These are phyloP conservation scores for Carpinus fangiana DNA, from an alignment of 306 rosid genomes.

Conservation along the genomic window DNA sequence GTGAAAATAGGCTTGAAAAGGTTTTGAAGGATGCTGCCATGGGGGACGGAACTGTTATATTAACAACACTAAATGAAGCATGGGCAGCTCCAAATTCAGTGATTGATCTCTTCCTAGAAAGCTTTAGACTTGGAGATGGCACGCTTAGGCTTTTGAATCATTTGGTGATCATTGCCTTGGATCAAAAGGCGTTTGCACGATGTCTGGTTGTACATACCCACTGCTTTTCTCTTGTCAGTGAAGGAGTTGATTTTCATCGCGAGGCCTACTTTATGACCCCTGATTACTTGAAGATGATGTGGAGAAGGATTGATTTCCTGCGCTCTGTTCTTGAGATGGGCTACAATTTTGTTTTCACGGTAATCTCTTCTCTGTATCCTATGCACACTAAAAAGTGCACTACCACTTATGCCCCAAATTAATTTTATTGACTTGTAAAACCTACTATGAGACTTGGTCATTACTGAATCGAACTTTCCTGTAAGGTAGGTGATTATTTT, in stretches of 20 bases:
- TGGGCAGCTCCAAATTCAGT: slow-evolving; percentile 91
- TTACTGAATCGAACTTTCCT: neutral
- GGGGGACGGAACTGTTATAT: slow-evolving; percentile 73
- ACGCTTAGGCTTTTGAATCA: slow-evolving; percentile 73
- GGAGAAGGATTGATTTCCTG: slow-evolving; percentile 93
- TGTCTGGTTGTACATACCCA: slow-evolving; percentile 70
- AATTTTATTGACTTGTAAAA: slow-evolving; percentile 16
- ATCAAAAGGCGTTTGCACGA: slow-evolving; percentile 65
- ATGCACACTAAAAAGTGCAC: slow-evolving; percentile 21
- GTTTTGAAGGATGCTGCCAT: slow-evolving; percentile 73
- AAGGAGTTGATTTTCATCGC: slow-evolving; percentile 65
- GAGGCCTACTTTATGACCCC: slow-evolving; percentile 93
- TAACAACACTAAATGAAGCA: slow-evolving; percentile 91
- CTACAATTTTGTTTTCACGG: slow-evolving; percentile 93
- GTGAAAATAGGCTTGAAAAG: slow-evolving; percentile 57
- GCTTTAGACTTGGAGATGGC: slow-evolving; percentile 77
- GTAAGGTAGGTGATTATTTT: slow-evolving; percentile 13
- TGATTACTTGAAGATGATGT: slow-evolving; percentile 89
- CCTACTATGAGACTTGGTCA: slow-evolving; percentile 5
- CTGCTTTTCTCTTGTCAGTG: slow-evolving; percentile 72
- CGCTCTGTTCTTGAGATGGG: slow-evolving; percentile 85
- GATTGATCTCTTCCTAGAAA: slow-evolving; percentile 82
- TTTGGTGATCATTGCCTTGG: slow-evolving; percentile 85
- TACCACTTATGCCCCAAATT: slow-evolving; percentile 6
- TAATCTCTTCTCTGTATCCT: slow-evolving; percentile 40